phyloP scores from a whole-genome alignment of 768 basidiomycete species.

The Paxillus involutus region DNA sequence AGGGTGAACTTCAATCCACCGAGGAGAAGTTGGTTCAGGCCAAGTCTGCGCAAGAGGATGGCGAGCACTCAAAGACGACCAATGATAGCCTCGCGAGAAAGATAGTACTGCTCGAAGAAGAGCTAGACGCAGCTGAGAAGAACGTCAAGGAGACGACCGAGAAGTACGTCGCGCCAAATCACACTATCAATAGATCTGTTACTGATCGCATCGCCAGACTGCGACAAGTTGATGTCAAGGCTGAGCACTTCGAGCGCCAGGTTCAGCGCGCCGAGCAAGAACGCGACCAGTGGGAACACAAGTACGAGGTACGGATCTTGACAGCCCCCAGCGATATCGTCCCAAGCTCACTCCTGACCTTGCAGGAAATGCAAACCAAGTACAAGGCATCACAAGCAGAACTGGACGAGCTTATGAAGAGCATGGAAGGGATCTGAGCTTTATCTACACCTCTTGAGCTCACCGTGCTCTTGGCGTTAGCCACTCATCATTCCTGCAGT shows the following conservation, averaged over 20 bases:
- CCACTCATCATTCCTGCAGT: slow-evolving; percentile 5
- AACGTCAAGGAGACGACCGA: slow-evolving; percentile 95
- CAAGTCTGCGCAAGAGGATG: slow-evolving; percentile 66
- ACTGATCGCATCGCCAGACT: slow-evolving; percentile 52
- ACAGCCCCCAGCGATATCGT: neutral
- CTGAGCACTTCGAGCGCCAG: slow-evolving; percentile 96
- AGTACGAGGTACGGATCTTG: slow-evolving; percentile 74
- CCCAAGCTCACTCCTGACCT: slow-evolving; percentile 1
- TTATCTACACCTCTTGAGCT: neutral
- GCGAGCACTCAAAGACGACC: slow-evolving; percentile 66
- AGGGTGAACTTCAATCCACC: slow-evolving; percentile 66
- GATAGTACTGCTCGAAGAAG: slow-evolving; percentile 90
- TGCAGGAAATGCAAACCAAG: slow-evolving; percentile 70
- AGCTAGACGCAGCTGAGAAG: slow-evolving; percentile 94
- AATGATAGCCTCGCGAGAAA: slow-evolving; percentile 79
- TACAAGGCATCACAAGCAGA: slow-evolving; percentile 75
- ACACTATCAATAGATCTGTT: slow-evolving; percentile 12
- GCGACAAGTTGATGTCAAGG: slow-evolving; percentile 96
- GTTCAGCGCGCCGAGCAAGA: slow-evolving; percentile 85
- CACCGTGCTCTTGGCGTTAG: neutral
- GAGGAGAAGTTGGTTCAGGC: slow-evolving; percentile 65
- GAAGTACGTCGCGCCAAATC: slow-evolving; percentile 61
- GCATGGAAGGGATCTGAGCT: slow-evolving; percentile 69
- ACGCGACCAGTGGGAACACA: slow-evolving; percentile 91
- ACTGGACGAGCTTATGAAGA: slow-evolving; percentile 76